Percentiles rank a stretch among this genome's conserved stretches.
Evolutionary conservation across 257 asterid genomes (phyloP).

Genomic region (Nemophila menziesii): DNA sequence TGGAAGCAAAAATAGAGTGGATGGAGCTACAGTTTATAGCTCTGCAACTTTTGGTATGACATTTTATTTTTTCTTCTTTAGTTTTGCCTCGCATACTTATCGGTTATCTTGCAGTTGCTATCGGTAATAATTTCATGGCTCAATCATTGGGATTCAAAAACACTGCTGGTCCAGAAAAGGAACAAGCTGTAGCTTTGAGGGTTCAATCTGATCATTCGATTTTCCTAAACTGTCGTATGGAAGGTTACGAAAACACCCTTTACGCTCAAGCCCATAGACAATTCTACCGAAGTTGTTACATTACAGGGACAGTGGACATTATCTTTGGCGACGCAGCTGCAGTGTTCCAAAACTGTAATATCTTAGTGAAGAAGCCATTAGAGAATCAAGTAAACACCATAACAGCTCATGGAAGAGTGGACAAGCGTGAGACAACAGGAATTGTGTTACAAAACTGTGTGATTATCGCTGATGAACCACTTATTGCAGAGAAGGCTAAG

Average conservation of each 20-base stretch:
- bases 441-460: conserved; percentile 53
- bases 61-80: neutral
- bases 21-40: conserved; percentile 61
- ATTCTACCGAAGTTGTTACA: conserved; percentile 64
- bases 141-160: conserved; percentile 73
- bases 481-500: conserved; percentile 38
- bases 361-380: conserved; percentile 43
- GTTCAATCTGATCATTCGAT: conserved; percentile 59
- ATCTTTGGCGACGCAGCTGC: conserved; percentile 75
- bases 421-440: conserved; percentile 56
- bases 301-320: conserved; percentile 62
- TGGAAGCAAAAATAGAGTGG: conserved; percentile 58
- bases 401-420: conserved; percentile 61
- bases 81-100: neutral
- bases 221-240: conserved; percentile 76
- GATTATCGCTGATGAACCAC: conserved; percentile 35
- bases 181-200: conserved; percentile 83
- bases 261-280: conserved; percentile 66
- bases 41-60: conserved; percentile 77
- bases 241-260: conserved; percentile 54
- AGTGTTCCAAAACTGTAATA: conserved; percentile 63
- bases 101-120: conserved; percentile 33
- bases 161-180: conserved; percentile 86
- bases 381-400: conserved; percentile 49
- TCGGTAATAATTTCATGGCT: conserved; percentile 67